phyloP scores from a whole-genome alignment of 1,139 yeast genomes.

The Suzukiozyma palmioleophila region DNA sequence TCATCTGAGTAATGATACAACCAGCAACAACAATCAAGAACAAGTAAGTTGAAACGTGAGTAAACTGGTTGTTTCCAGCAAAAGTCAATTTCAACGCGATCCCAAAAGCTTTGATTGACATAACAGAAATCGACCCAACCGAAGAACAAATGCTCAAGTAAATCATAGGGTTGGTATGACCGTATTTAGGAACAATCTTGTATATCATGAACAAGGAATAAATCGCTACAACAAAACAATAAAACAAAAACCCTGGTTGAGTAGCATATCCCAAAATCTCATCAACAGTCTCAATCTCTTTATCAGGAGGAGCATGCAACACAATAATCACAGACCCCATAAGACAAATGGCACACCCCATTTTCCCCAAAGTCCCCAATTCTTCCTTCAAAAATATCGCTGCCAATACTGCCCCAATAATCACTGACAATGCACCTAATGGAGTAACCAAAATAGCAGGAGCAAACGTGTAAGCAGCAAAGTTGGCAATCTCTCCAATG shows the following conservation, averaged over 20 bases:
- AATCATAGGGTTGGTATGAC: conserved; percentile 81
- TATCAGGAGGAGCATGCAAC: conserved; percentile 90
- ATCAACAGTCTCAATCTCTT: conserved; percentile 83
- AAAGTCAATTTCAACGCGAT: conserved; percentile 84
- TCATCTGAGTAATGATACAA: conserved; percentile 89
- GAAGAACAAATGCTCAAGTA: conserved; percentile 86
- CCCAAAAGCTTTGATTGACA: conserved; percentile 92
- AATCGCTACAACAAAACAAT: conserved; percentile 55
- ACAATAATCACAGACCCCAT: conserved; percentile 89
- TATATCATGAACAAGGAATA: conserved; percentile 79
- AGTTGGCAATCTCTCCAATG: conserved; percentile 85
- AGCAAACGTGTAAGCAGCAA: conserved; percentile 94
- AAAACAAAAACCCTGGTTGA: conserved; percentile 73
- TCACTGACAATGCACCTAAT: conserved; percentile 83
- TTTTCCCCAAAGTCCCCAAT: conserved; percentile 82
- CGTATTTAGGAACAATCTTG: conserved; percentile 77
- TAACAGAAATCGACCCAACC: conserved; percentile 88
- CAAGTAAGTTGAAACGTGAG: conserved; percentile 78
- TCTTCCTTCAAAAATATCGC: conserved; percentile 82
- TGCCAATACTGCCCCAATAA: conserved; percentile 88
- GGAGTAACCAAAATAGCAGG: conserved; percentile 93
- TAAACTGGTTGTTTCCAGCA: conserved; percentile 85
- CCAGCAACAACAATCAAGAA: conserved; percentile 74
- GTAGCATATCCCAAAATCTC: conserved; percentile 80
- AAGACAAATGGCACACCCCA: conserved; percentile 91